Evolutionary conservation across 2,329 filamentous ascomycete species (phyloP), one percentile per base, ranked within the genome.

Genomic region (Stagonosporopsis cucurbitacearum): DNA sequence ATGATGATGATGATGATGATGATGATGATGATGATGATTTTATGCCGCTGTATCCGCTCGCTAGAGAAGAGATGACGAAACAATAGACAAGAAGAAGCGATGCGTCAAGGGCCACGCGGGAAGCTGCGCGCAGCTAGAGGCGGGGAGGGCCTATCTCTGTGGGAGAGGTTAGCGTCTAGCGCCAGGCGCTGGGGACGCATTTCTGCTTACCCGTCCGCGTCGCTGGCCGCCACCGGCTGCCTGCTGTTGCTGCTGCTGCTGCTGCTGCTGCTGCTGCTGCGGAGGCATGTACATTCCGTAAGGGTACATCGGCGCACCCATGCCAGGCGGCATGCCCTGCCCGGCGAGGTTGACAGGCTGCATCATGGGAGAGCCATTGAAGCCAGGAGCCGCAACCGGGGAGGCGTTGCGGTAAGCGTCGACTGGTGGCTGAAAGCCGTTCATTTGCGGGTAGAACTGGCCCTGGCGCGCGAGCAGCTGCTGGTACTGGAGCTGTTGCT

Each of bases 401-500:
- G 76, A 75, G 3, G 67, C 74, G 49, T 77, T 78, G 26, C 78
- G 69, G 64, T 76, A 80, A 2, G 72, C 73, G 46, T 80, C 78
- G 70, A 80, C 72, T 26, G 68, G 69, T 41, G 79, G 79, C 37
- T 69, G 66, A 47, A 72, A 73, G 25, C 72, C 73, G 11, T 79
- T 76, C 68, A 84, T 76, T 46, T 71, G 72, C 2, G 76, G 75
- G 57, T 82, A 82, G 51, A 80, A 77, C 36, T 77, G 79, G 37
- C 75, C 56, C 78, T 63, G 81, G 75, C 54, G 80, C 40, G 81
- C 80, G 22, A 84, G 72, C 64, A 84, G 80, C 67, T 82, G 80
- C 63, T 86, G 85, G 63, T 86, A 87, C 65, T 86, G 85, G 26
- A 84, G 68, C 63, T 84, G 70, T 53, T 83, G 81, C 42, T 78